phyloP scores from a whole-genome alignment of 371 early-diverging fungal genomes.

The Mycotypha africana region DNA sequence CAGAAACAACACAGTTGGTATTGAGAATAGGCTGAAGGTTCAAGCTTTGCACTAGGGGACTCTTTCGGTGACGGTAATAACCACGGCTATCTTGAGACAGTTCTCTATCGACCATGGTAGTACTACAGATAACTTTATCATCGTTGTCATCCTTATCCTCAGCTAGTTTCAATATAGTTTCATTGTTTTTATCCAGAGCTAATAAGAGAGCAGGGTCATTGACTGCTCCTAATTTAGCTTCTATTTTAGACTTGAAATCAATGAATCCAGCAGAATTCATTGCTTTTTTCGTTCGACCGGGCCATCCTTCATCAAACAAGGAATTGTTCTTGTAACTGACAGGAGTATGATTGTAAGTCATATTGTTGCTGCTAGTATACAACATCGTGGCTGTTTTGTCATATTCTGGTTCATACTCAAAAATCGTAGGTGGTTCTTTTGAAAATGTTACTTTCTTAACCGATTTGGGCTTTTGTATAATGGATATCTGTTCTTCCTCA shows the following conservation, averaged over 20 bases:
- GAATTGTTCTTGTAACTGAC: not conserved
- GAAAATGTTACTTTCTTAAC: slow-evolving; percentile 26
- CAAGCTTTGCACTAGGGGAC: slow-evolving; percentile 12
- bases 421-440: slow-evolving; percentile 21
- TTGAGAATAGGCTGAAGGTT: slow-evolving; percentile 11
- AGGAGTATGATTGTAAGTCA: not conserved
- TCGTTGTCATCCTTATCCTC: no score
- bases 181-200: slow-evolving; percentile 3
- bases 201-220: slow-evolving; percentile 11
- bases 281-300: slow-evolving; percentile 16
- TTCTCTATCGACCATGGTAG: no score
- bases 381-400: no score
- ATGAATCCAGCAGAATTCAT: slow-evolving; percentile 13
- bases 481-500: not conserved
- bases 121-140: not conserved
- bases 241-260: slow-evolving; percentile 19
- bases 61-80: slow-evolving; percentile 11
- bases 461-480: not conserved
- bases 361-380: no score
- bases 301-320: slow-evolving; percentile 21
- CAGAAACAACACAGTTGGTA: no score
- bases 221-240: slow-evolving; percentile 16
- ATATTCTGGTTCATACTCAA: slow-evolving; percentile 37
- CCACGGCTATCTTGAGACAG: no score
- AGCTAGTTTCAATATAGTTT: not conserved